Conservation (phyloP, 352 stramenopile genomes). For the Lagenidium sp. region DNA sequence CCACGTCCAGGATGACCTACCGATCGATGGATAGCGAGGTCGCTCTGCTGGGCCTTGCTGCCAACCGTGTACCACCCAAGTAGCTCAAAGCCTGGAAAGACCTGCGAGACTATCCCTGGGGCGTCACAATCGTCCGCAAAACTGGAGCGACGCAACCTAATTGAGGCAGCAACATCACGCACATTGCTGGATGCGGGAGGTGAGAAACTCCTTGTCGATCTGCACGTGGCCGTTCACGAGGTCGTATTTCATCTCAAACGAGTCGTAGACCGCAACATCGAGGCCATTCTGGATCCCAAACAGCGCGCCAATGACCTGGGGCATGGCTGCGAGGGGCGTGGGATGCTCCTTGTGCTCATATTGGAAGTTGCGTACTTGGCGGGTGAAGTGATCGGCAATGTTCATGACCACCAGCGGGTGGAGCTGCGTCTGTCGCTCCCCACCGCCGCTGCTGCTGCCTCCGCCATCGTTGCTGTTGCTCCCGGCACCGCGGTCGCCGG, state of each 20-base stretch:
- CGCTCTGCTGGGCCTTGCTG: constrained; percentile 50
- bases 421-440: constrained; percentile 65
- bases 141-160: too few species aligned
- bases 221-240: constrained; percentile 36
- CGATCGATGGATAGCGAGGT: constrained; percentile 67
- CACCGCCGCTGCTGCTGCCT: constrained; percentile 35
- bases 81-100: constrained; percentile 83
- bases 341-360: constrained; percentile 10
- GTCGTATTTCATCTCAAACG: constrained; percentile 85
- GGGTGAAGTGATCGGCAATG: constrained; percentile 93
- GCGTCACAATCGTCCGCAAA: too few species aligned
- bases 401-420: constrained; percentile 91
- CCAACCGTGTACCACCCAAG: constrained; percentile 86
- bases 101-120: constrained; percentile 63
- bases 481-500: constrained; percentile 15
- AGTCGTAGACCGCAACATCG: constrained; percentile 77
- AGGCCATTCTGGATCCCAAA: constrained; percentile 88
- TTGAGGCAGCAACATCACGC: constrained; percentile 8
- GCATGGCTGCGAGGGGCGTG: constrained; percentile 25
- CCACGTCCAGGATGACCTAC: constrained; percentile 15
- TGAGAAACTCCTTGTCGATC: constrained; percentile 81
- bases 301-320: constrained; percentile 81
- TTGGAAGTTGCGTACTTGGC: constrained; percentile 57
- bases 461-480: constrained; percentile 15
- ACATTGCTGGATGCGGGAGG: constrained; percentile 75